Percentiles rank a stretch among this genome's conserved stretches.
These are phyloP conservation scores for Colletotrichum siamense DNA, from an alignment of 2,329 filamentous ascomycete species.

Conservation along the genomic window DNA sequence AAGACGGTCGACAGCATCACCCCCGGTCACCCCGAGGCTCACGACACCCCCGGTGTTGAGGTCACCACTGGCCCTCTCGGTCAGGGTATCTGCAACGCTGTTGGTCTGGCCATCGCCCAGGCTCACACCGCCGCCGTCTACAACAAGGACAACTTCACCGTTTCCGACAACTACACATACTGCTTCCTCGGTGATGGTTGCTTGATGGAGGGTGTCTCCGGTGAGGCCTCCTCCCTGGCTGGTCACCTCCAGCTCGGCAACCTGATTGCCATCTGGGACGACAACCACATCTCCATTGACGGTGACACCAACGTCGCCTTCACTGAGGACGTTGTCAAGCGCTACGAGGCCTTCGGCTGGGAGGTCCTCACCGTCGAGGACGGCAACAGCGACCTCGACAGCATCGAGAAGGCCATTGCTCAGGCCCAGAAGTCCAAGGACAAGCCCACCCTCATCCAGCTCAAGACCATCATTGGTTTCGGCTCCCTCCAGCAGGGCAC, in stretches of 20 bases:
- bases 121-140: conserved; percentile 88
- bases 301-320: conserved; percentile 96
- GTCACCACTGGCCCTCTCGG: conserved; percentile 98
- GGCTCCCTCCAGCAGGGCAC: conserved; percentile 94
- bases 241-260: conserved; percentile 98
- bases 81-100: conserved; percentile 96
- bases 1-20: conserved; percentile 74
- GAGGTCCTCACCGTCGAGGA: conserved; percentile 84
- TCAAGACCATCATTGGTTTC: conserved; percentile 96
- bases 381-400: conserved; percentile 86
- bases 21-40: conserved; percentile 93
- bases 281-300: conserved; percentile 97
- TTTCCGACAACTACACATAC: conserved; percentile 98
- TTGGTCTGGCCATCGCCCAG: conserved; percentile 97
- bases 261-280: conserved; percentile 95
- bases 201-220: conserved; percentile 96
- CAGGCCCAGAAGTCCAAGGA: conserved; percentile 86
- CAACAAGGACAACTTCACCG: conserved; percentile 94
- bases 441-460: conserved; percentile 97
- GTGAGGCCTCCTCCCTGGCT: conserved; percentile 89
- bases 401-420: conserved; percentile 87
- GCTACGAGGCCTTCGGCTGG: conserved; percentile 98
- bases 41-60: conserved; percentile 96
- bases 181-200: conserved; percentile 97
- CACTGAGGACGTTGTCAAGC: conserved; percentile 94